Conservation (phyloP, 1,139 yeast species). For the Tardiomyces depauwii region DNA sequence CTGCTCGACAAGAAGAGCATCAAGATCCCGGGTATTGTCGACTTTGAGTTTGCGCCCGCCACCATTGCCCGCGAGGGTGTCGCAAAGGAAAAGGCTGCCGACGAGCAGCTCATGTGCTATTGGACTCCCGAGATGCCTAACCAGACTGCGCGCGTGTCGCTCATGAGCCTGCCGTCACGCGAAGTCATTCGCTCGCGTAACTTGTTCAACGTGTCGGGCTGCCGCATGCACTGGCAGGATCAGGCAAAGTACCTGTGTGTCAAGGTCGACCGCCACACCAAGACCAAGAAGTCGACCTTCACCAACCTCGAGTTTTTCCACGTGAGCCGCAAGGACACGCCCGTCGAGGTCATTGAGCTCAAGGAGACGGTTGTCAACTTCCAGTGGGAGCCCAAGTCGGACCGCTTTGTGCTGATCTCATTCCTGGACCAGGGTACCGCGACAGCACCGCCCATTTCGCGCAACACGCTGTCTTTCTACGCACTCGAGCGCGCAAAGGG, state of each 20-base stretch:
- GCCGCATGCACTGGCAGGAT: constrained; percentile 91
- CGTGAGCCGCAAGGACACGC: constrained; percentile 77
- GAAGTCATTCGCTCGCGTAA: constrained; percentile 81
- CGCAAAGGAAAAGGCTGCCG: constrained; percentile 34
- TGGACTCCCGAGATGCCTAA: constrained; percentile 95
- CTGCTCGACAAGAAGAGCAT: constrained; percentile 80
- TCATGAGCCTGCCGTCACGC: constrained; percentile 82
- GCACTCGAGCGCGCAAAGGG: constrained; percentile 57
- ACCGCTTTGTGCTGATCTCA: constrained; percentile 74
- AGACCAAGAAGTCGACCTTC: constrained; percentile 84
- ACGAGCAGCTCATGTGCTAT: constrained; percentile 66
- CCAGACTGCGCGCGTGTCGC: constrained; percentile 90
- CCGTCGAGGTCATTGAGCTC: constrained; percentile 89
- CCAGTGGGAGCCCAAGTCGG: constrained; percentile 94
- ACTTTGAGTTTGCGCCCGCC: constrained; percentile 94
- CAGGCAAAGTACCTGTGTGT: constrained; percentile 80
- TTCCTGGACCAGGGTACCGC: constrained; percentile 23
- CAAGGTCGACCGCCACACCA: constrained; percentile 94
- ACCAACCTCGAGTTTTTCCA: constrained; percentile 91
- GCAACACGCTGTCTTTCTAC: constrained; percentile 66
- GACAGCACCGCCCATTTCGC: constrained; percentile 35
- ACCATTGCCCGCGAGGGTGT: constrained; percentile 53
- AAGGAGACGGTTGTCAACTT: constrained; percentile 82
- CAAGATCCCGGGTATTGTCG: constrained; percentile 76
- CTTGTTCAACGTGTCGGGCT: constrained; percentile 87